Evolutionary conservation across 2,329 filamentous ascomycete genomes (phyloP).

Genomic region (Stemphylium lycopersici): DNA sequence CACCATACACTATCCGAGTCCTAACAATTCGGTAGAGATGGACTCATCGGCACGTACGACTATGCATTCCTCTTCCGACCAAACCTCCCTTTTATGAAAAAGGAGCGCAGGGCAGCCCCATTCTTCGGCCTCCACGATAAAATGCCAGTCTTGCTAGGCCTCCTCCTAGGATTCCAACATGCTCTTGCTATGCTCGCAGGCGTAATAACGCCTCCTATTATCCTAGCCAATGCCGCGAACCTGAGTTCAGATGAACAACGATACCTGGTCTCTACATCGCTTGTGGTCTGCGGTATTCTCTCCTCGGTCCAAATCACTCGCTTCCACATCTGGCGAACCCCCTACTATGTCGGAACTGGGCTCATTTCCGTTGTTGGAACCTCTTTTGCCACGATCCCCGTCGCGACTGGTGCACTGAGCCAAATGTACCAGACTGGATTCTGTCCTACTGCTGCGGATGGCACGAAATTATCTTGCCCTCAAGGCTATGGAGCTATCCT

Average conservation of each 20-base stretch:
- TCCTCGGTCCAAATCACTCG: slow-evolving; percentile 76
- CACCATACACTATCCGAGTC: background rate
- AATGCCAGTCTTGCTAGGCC: slow-evolving; percentile 75
- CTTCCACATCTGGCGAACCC: slow-evolving; percentile 73
- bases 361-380: slow-evolving; percentile 80
- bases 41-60: slow-evolving; percentile 84
- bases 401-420: slow-evolving; percentile 71
- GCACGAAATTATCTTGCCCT: slow-evolving; percentile 74
- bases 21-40: slow-evolving; percentile 57
- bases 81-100: slow-evolving; percentile 82
- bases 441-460: slow-evolving; percentile 65
- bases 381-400: slow-evolving; percentile 77
- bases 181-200: slow-evolving; percentile 72
- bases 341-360: slow-evolving; percentile 71
- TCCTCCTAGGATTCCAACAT: slow-evolving; percentile 81
- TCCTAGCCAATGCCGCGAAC: slow-evolving; percentile 71
- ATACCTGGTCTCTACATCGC: slow-evolving; percentile 78
- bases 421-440: slow-evolving; percentile 81
- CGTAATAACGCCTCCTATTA: slow-evolving; percentile 79
- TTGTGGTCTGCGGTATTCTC: slow-evolving; percentile 79
- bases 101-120: slow-evolving; percentile 64
- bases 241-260: slow-evolving; percentile 66
- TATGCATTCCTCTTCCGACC: slow-evolving; percentile 86
- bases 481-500: slow-evolving; percentile 77
- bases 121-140: slow-evolving; percentile 84